These are phyloP conservation scores for Euphrasia arctica DNA, from an alignment of 305 asterid genomes.

Conservation along the genomic window DNA sequence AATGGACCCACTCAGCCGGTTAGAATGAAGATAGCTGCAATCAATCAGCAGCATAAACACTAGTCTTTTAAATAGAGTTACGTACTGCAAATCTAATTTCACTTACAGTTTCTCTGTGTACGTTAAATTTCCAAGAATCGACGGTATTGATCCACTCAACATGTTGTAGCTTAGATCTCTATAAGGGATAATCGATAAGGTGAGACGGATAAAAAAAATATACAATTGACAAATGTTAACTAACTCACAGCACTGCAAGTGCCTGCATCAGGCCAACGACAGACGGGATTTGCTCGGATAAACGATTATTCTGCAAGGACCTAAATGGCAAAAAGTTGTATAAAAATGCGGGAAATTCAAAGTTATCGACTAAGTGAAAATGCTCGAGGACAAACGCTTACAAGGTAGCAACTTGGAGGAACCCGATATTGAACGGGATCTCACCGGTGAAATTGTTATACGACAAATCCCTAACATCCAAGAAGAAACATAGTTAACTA, in stretches of 20 bases:
- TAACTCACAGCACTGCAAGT: slow-evolving; percentile 89
- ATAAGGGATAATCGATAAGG: not conserved
- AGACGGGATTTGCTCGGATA: slow-evolving; percentile 76
- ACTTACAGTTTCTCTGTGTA: slow-evolving; percentile 57
- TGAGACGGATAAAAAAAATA: not conserved
- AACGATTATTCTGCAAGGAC: slow-evolving; percentile 81
- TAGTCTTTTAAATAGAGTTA: too few relatives aligned
- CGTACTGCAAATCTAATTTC: not conserved
- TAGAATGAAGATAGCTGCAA: slow-evolving; percentile 82
- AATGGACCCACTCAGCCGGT: slow-evolving; percentile 79
- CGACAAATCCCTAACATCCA: slow-evolving; percentile 72
- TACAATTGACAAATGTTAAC: not conserved
- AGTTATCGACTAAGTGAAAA: too few relatives aligned
- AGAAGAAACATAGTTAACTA: slow-evolving; percentile 1
- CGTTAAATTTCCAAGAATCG: slow-evolving; percentile 48
- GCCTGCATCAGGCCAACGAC: slow-evolving; percentile 99
- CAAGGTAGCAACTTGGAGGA: slow-evolving; percentile 94
- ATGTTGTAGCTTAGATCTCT: slow-evolving; percentile 49
- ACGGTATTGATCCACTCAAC: slow-evolving; percentile 50
- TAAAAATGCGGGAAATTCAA: too few relatives aligned
- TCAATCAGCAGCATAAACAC: not conserved
- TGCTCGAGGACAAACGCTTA: slow-evolving; percentile 23
- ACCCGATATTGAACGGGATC: slow-evolving; percentile 94
- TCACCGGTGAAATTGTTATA: slow-evolving; percentile 72
- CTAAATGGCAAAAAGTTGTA: slow-evolving; percentile 19